Evolutionary conservation across 139 green algal genomes (phyloP).

Genomic region (Tetradesmus lagerheimii): DNA sequence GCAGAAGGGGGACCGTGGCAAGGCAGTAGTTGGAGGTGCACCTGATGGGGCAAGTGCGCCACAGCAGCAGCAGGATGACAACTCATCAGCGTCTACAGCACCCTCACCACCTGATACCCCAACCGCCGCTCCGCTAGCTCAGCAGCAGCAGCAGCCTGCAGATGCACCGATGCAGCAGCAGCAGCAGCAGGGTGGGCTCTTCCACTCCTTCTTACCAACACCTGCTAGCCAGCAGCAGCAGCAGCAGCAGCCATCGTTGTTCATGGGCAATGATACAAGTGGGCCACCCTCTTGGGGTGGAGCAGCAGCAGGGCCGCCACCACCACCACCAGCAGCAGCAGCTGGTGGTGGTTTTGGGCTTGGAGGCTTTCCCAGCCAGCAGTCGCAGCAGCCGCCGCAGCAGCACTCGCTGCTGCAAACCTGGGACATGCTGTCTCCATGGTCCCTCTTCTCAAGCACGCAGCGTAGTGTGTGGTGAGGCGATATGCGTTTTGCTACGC

Average conservation of each 20-base stretch:
- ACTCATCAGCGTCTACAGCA: neutral
- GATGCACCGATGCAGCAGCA: neutral
- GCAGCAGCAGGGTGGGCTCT: neutral
- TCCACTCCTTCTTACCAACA: neutral
- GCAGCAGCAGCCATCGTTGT: neutral
- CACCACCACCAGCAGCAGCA: neutral
- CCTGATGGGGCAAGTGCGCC: slow-evolving; percentile 2
- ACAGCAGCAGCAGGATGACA: neutral
- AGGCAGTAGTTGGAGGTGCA: neutral
- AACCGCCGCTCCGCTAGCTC: neutral
- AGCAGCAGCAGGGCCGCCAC: neutral
- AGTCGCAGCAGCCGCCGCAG: slow-evolving; percentile 5
- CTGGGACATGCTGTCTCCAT: slow-evolving; percentile 42
- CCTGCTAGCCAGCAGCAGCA: neutral
- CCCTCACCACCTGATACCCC: neutral
- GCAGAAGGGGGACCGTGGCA: neutral
- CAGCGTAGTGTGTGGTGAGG: neutral
- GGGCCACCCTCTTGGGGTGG: neutral
- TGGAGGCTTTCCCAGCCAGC: neutral
- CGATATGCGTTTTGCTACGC: neutral
- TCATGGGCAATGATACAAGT: neutral
- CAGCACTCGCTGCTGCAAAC: slow-evolving; percentile 19
- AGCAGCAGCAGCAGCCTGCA: neutral
- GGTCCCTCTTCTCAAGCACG: slow-evolving; percentile 14
- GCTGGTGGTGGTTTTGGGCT: neutral